A percentile compares a stretch with the other conserved stretches of the same genome.
Evolutionary conservation across 192 early-diverging fungal species (phyloP).

Genomic region (Phlyctochytrium bullatum): DNA sequence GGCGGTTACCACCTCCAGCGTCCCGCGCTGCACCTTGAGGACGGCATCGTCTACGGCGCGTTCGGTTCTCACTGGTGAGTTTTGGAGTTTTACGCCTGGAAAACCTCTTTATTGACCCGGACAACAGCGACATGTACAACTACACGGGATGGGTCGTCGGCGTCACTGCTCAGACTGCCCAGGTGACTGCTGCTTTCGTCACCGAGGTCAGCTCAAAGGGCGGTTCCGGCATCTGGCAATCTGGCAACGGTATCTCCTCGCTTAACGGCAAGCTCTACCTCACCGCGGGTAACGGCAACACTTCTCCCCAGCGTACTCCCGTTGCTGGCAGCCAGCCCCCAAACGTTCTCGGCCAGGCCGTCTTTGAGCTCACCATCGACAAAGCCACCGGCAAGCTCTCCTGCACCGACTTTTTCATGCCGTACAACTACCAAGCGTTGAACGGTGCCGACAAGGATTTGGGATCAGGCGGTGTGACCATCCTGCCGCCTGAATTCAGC

Average conservation of each 20-base stretch:
- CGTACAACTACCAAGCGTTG: constrained; percentile 3
- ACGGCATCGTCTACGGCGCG: constrained; percentile 14
- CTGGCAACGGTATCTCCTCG: constrained; percentile 8
- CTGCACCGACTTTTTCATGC: constrained; percentile 13
- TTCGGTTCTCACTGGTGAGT: constrained; percentile 22
- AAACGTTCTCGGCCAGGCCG: neutral
- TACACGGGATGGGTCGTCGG: constrained; percentile 20
- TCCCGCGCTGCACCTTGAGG: constrained; percentile 4
- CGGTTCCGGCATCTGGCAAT: constrained; percentile 14
- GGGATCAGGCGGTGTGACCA: constrained; percentile 8
- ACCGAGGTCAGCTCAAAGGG: constrained; percentile 10
- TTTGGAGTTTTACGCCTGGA: neutral
- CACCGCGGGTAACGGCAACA: neutral
- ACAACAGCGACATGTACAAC: constrained; percentile 12
- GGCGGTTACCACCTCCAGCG: constrained; percentile 6
- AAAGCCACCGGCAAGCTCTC: neutral
- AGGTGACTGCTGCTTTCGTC: neutral
- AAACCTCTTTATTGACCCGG: no score
- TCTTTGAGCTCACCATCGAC: constrained; percentile 4
- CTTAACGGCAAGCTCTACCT: neutral
- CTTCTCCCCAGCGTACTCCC: neutral
- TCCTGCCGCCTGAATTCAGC: constrained; percentile 5
- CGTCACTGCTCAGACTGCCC: neutral
- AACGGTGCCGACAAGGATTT: constrained; percentile 13
- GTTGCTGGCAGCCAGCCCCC: neutral